Evolutionary conservation across 179 eudicot genomes (phyloP), one percentile per base, ranked within the genome.

Genomic region (Corrigiola litoralis): DNA sequence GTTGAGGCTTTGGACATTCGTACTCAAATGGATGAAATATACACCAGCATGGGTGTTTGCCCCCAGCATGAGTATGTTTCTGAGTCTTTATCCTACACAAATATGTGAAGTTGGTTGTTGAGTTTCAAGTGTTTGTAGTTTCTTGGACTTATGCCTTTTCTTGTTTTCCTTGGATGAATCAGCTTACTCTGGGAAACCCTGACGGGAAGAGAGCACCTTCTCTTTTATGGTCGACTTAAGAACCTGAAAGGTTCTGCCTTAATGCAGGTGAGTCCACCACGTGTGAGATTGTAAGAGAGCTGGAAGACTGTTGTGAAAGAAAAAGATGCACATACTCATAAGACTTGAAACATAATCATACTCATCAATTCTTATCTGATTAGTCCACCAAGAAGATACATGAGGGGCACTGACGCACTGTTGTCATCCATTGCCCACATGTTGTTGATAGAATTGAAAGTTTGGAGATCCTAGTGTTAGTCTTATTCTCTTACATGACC

Each of bases 21-120:
- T 32, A 73, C 79, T 25, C 76, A 81, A 29, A 92, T 92, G 95
- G 81, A 84, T 52, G 79, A 71, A 65, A 81, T 92, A 63, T 92
- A 92, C 67, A 76, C 88, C 60, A 92, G 85, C 78, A 92, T 90
- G 92, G 98, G 98, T 34, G 96, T 92, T 38, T 92, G 98, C 75
- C 96, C 98, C 3, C 98, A 92, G 52, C 95, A 92, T 54, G 96
- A 92, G 98, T 90, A 84, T 58, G 96, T 70, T 46, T n/a, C 32
- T 6, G 6, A 10, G 18, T 24, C 33, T 28, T 38, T 18, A 53
- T 51, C 14, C 25, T 44, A 8, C 34, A 46, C 25, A 29, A 49
- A 12, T 33, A 0, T 38, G 56, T 33, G 31, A 37, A 34, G n/a
- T 16, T 66, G 16, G 17, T 52, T 3, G 14, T 54, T 46, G 36